These are phyloP conservation scores for Selenicereus undatus DNA, from an alignment of 148 eudicot genomes.

Conservation along the genomic window DNA sequence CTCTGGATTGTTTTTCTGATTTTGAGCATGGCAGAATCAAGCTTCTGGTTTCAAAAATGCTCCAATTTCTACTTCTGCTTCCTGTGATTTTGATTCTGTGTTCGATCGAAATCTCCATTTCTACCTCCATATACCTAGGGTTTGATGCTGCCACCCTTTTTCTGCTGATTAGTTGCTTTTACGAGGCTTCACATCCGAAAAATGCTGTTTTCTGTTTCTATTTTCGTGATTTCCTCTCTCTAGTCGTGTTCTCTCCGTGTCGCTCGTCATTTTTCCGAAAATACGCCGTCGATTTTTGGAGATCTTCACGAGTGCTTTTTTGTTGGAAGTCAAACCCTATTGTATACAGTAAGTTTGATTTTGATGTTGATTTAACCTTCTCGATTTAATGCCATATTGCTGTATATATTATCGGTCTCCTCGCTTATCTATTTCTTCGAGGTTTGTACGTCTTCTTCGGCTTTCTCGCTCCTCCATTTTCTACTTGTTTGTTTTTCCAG, in stretches of 20 bases:
- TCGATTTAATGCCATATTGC: conserved; percentile 1
- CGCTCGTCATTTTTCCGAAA: conserved; percentile 22
- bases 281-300: conserved; percentile 31
- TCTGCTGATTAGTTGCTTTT: conserved; percentile 12
- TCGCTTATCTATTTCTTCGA: conserved; percentile 22
- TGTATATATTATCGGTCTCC: conserved; percentile 10
- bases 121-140: conserved; percentile 22
- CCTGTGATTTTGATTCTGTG: background rate
- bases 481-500: background rate
- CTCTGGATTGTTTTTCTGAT: conserved; percentile 1
- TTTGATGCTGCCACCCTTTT: conserved; percentile 18
- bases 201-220: background rate
- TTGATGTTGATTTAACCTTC: conserved; percentile 34
- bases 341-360: conserved; percentile 20
- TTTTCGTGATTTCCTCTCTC: background rate
- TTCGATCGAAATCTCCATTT: conserved; percentile 2
- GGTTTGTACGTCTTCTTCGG: conserved; percentile 16
- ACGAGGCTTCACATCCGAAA: background rate
- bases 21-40: conserved; percentile 21
- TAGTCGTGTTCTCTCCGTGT: background rate
- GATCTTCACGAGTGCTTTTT: conserved; percentile 3
- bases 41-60: conserved; percentile 9
- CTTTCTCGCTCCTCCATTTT: conserved; percentile 6
- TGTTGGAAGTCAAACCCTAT: conserved; percentile 29
- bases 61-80: background rate